Base-by-base conservation (phyloP, 495 filamentous ascomycete species). In the Daldinia decipiens region DNA sequence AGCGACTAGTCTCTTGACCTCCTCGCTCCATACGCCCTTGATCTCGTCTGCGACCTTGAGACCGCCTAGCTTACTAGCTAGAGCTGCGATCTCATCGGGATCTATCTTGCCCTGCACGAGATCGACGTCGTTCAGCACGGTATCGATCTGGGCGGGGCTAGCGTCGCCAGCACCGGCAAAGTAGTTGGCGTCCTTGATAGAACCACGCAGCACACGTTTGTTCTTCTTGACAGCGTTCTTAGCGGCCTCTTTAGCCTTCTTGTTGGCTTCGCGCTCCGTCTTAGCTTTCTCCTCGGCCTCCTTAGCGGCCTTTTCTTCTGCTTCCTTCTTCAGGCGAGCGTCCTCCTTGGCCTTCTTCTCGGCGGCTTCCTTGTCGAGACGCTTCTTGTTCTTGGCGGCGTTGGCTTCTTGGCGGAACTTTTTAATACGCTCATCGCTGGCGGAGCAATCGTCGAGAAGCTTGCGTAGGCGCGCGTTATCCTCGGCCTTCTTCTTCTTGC, bases 191-290 rank as follows among this genome's bases (percentile, higher is more conserved):
- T 98, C 95, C 86, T 98, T 98, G 81, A 95, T 92, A 71, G 91
- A 91, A 34, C 87, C 88, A 77, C 95, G 92, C 65, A 98, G 86
- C 36, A 98, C 92, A 84, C 95, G 91, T 84, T 97, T 97, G 85
- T 99, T 98, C 91, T 98, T 98, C 92, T 99, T 99, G 71, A 94
- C 89, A 4, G 96, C 95, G 78, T 92, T 97, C 89, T 99, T 99
- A 68, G 93, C 94, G 34, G 95, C 95, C 80, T 99, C 95, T 82
- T 97, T 97, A 50, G 92, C 91, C 87, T 99, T 98, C 89, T 98
- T 98, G 79, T 87, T 87, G 73, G 93, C 88, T 65, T 90, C 93
- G 63, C 89, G 89, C 57, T 93, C 88, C 17, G 86, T 86, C 84
- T 95, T 96, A 53, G 92, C 94, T 39, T 89, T 86, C 72, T 91